Base-by-base conservation (phyloP, 208 protist genomes). In the Wallacemonas collosoma region DNA sequence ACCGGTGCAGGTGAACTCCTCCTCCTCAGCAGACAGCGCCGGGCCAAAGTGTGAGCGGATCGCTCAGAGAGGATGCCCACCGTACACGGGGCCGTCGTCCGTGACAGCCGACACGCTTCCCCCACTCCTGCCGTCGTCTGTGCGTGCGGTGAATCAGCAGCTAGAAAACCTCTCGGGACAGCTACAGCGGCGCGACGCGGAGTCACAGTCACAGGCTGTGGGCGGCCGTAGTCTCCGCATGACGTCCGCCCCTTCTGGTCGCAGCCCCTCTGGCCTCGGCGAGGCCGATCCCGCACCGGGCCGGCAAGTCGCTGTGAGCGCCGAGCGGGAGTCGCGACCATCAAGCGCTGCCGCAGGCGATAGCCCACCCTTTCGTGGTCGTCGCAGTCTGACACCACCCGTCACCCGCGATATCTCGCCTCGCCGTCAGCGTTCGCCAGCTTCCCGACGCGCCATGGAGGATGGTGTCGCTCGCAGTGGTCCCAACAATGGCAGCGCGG, bases 151-250 rank as follows among this genome's bases (percentile, higher is more conserved):
- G 2, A 77, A 61, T 35, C 57, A 58, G 7, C 71, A 74, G 5
- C 61, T 83, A 14, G 62, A 80, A 36, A 41, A 38, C 15, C 71
- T 86, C n/a, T 73, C 74, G 53, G 68, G 60, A 5, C 72, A 86
- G 65, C 43, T 76, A 0, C 35, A 70, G 56, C 36, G 9, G 5
- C 35, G 74, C 47, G 2, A 15, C 50, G 15, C 1, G 26, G 26
- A 26, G 26, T 26, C 26, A 26, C 26, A 26, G 26, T 0, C 26
- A 26, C 26, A 26, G 62, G 65, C 53, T 7, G 11, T 36, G n/a
- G 47, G 35, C 65, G 15, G 48, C 48, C 38, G 61, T n/a, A 26
- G 45, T 15, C 15, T n/a, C 48, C 66, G 53, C 41, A 45, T 60
- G 66, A 35, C 41, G n/a, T 57, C 66, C 51, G 48, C 67, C 5